A percentile compares a stretch with the other conserved stretches of the same genome.
These are phyloP conservation scores for Taiwanofungus camphoratus DNA, from an alignment of 1,284 basidiomycete species.

Conservation along the genomic window DNA sequence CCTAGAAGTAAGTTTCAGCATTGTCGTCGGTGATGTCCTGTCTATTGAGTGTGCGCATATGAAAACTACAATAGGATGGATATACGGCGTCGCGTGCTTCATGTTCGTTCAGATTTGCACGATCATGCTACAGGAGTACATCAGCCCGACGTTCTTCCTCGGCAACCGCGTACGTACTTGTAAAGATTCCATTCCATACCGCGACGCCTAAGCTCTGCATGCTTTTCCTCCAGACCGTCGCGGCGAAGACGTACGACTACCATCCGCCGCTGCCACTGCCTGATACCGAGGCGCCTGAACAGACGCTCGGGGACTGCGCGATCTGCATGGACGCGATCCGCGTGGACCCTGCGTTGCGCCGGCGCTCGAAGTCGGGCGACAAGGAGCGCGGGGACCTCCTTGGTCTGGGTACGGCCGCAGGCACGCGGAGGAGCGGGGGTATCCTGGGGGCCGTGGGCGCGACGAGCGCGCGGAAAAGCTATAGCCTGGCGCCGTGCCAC, in stretches of 20 bases:
- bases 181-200: slow-evolving; percentile 3
- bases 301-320: slow-evolving; percentile 76
- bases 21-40: slow-evolving; percentile 3
- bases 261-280: slow-evolving; percentile 71
- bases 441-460: slow-evolving; percentile 40
- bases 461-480: slow-evolving; percentile 50
- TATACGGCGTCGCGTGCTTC: slow-evolving; percentile 56
- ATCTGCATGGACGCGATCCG: slow-evolving; percentile 89
- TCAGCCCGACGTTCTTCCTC: slow-evolving; percentile 84
- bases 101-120: slow-evolving; percentile 61
- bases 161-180: slow-evolving; percentile 49
- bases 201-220: neutral
- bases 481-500: slow-evolving; percentile 84
- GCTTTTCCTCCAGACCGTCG: slow-evolving; percentile 43
- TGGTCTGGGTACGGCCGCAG: slow-evolving; percentile 9
- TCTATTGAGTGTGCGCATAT: neutral
- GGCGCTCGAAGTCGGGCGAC: slow-evolving; percentile 20
- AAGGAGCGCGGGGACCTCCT: slow-evolving; percentile 24
- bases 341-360: slow-evolving; percentile 38
- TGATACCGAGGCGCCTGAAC: slow-evolving; percentile 68
- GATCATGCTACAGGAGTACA: slow-evolving; percentile 67
- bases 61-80: slow-evolving; percentile 46
- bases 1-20: slow-evolving; percentile 46
- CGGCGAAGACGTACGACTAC: slow-evolving; percentile 73
- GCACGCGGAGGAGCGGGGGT: slow-evolving; percentile 30